Conservation (phyloP, 495 filamentous ascomycete species). For the Amphirosellinia nigrospora region DNA sequence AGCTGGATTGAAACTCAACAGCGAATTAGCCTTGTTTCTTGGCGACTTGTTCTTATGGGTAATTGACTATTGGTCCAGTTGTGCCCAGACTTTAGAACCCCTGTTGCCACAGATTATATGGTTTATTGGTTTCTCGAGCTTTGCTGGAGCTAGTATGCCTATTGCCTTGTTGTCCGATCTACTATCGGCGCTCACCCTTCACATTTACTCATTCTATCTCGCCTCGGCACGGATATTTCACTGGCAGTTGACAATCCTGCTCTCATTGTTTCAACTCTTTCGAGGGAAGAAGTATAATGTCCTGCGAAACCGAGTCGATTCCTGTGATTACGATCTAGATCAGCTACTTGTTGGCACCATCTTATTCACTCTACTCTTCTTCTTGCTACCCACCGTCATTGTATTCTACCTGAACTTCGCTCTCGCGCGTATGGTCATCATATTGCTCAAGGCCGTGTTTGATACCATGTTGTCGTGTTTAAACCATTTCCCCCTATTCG, state of each 20-base stretch:
- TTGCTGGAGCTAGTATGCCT: slow-evolving; percentile 95
- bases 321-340: slow-evolving; percentile 98
- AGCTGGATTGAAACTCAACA: slow-evolving; percentile 98
- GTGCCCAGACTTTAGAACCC: slow-evolving; percentile 76
- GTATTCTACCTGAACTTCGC: slow-evolving; percentile 98
- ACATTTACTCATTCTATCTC: slow-evolving; percentile 98
- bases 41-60: slow-evolving; percentile 97
- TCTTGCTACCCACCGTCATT: slow-evolving; percentile 89
- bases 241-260: slow-evolving; percentile 96
- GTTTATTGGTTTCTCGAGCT: slow-evolving; percentile 92
- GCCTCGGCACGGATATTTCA: slow-evolving; percentile 96
- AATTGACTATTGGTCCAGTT: slow-evolving; percentile 94
- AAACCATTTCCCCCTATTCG: slow-evolving; percentile 98
- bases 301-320: slow-evolving; percentile 94
- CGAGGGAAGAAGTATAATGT: slow-evolving; percentile 98
- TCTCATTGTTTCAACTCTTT: slow-evolving; percentile 97
- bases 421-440: slow-evolving; percentile 90
- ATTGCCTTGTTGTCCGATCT: slow-evolving; percentile 96
- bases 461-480: slow-evolving; percentile 92
- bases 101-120: slow-evolving; percentile 85
- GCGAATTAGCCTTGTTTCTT: slow-evolving; percentile 88
- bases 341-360: slow-evolving; percentile 97
- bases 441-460: slow-evolving; percentile 84
- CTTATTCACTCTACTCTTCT: slow-evolving; percentile 94
- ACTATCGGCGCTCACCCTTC: slow-evolving; percentile 86